phyloP scores from a whole-genome alignment of 768 basidiomycete genomes.

The Pholiota microspora region DNA sequence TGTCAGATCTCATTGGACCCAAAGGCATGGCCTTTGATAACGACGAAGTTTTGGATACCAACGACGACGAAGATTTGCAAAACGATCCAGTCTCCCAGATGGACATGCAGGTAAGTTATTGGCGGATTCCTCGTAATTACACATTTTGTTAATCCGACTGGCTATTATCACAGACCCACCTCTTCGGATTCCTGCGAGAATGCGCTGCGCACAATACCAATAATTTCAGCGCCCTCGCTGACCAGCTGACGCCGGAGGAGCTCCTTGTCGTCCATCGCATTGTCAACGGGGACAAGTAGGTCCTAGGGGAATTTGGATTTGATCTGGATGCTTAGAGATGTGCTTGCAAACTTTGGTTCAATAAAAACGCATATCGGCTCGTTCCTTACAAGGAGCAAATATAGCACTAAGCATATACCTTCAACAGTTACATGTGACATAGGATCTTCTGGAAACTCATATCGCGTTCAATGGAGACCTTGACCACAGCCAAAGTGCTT shows the following conservation, averaged over 20 bases:
- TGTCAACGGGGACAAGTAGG: constrained; percentile 21
- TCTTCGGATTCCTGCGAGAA: constrained; percentile 69
- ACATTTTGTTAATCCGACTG: not conserved
- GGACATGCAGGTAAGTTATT: constrained; percentile 60
- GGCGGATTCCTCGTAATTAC: not conserved
- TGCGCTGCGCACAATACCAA: constrained; percentile 61
- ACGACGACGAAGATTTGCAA: constrained; percentile 85
- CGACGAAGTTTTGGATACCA: constrained; percentile 70
- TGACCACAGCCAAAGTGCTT: no score
- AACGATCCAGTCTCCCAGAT: constrained; percentile 85
- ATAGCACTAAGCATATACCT: no score
- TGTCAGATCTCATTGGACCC: constrained; percentile 81
- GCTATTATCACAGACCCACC: constrained; percentile 48
- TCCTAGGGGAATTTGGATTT: not conserved
- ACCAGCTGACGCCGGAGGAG: constrained; percentile 71
- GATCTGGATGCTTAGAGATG: no score
- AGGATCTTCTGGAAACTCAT: no score
- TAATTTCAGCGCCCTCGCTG: constrained; percentile 61
- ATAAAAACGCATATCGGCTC: no score
- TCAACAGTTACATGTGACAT: no score
- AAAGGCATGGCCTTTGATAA: constrained; percentile 74
- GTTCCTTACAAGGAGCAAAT: no score
- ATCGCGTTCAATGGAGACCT: no score
- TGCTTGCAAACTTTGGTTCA: no score
- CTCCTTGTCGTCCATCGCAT: constrained; percentile 59